Evolutionary conservation across 306 rosid genomes (phyloP).

Genomic region (Inga leiocalycina): DNA sequence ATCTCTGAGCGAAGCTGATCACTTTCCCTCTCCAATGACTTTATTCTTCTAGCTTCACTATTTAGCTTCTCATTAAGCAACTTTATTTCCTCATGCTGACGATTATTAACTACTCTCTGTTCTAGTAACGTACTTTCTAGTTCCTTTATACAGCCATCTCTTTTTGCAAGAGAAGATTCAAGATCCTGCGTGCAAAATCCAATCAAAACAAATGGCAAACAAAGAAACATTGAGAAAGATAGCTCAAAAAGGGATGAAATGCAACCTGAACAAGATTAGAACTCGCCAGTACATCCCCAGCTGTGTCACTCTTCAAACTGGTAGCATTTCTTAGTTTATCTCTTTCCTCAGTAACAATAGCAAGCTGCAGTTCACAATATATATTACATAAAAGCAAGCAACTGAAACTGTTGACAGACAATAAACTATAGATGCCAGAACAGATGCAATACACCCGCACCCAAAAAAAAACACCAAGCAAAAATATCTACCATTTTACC

Average conservation of each 20-base stretch:
- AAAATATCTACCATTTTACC: slow-evolving; percentile 10
- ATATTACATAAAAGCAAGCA: slow-evolving; percentile 13
- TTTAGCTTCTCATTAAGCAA: slow-evolving; percentile 58
- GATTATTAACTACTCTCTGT: slow-evolving; percentile 55
- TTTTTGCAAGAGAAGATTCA: slow-evolving; percentile 69
- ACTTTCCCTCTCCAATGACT: slow-evolving; percentile 68
- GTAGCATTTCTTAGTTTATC: slow-evolving; percentile 61
- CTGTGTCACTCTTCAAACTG: slow-evolving; percentile 51
- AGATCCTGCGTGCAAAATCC: slow-evolving; percentile 56
- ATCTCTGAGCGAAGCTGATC: slow-evolving; percentile 72
- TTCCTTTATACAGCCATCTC: slow-evolving; percentile 69
- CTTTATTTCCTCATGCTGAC: slow-evolving; percentile 56
- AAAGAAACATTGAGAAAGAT: slow-evolving; percentile 31
- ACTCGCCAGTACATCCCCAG: slow-evolving; percentile 49
- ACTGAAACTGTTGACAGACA: slow-evolving; percentile 30
- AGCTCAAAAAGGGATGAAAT: slow-evolving; percentile 1
- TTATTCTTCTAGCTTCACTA: slow-evolving; percentile 56
- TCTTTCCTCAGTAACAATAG: slow-evolving; percentile 76
- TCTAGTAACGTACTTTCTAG: slow-evolving; percentile 50
- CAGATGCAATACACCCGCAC: not conserved
- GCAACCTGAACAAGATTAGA: slow-evolving; percentile 61
- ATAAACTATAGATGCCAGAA: slow-evolving; percentile 14
- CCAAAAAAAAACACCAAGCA: slow-evolving; percentile 20
- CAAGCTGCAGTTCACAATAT: slow-evolving; percentile 63
- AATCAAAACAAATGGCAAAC: slow-evolving; percentile 37